Conservation (phyloP, 192 early-diverging fungal genomes). For the Endogone sp. region DNA sequence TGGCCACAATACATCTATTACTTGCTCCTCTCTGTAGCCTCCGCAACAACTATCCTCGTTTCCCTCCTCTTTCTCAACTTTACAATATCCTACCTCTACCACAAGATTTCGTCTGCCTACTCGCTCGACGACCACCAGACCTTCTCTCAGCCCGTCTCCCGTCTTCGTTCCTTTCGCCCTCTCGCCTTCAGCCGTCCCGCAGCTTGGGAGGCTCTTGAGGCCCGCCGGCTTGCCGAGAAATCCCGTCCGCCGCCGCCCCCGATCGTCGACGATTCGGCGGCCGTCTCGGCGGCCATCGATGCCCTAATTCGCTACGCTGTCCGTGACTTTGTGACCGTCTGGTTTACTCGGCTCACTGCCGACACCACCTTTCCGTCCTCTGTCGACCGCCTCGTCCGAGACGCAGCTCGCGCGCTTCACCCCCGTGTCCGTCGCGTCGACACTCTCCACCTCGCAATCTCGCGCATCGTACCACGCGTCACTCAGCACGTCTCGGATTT, state of each 20-base stretch:
- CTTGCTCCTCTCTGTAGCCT: constrained; percentile 18
- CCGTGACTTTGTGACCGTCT: constrained; percentile 56
- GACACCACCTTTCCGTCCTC: constrained; percentile 42
- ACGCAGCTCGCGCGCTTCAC: constrained; percentile 28
- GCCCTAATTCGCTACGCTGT: constrained; percentile 40
- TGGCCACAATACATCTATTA: neutral
- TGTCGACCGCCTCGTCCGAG: constrained; percentile 45
- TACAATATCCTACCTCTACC: constrained; percentile 27
- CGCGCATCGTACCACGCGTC: constrained; percentile 62
- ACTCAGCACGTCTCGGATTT: constrained; percentile 68
- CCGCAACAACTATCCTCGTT: constrained; percentile 15
- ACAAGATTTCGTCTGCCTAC: neutral
- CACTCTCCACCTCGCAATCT: constrained; percentile 53
- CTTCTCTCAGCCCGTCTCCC: constrained; percentile 13
- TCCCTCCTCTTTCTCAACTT: constrained; percentile 22
- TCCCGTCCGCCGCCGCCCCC: constrained; percentile 22
- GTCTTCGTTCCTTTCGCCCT: constrained; percentile 24
- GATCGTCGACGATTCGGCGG: constrained; percentile 19
- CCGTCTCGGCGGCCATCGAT: constrained; percentile 33
- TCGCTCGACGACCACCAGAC: neutral
- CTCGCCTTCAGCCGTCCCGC: constrained; percentile 22
- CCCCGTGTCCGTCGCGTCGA: constrained; percentile 52
- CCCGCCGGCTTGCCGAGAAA: constrained; percentile 21
- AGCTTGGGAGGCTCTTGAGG: constrained; percentile 22
- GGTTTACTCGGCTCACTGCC: constrained; percentile 46